Evolutionary conservation across 1,284 basidiomycete genomes (phyloP), one percentile per base, ranked within the genome.

Genomic region (Wolfiporia cocos): DNA sequence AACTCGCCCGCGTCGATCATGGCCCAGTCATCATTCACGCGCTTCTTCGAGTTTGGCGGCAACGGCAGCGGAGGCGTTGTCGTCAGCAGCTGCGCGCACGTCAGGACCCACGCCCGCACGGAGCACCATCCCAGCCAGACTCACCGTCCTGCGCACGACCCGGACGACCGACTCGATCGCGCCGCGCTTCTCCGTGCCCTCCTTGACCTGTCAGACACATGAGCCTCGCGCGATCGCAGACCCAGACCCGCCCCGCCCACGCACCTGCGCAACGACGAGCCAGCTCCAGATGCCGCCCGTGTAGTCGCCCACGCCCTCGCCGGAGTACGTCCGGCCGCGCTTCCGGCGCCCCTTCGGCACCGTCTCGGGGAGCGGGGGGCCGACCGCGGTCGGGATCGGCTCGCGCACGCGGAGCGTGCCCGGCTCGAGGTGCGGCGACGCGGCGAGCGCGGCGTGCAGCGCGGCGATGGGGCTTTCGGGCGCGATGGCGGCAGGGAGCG

Each of bases 1-100:
- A 86, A 86, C 32, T 77, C 70, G 26, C 86, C 86, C 7, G 74
- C 85, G 57, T 89, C 86, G 37, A 89, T 66, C 78, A 89, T 78
- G 2, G 80, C 81, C 86, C 86, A 89, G n/a, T 82, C 83, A 43
- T 80, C 77, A 48, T 74, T 70, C 38, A 69, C 67, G 18, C 72
- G 65, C 26, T 71, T 70, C 52, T 78, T 80, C 19, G 72, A 66
- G 48, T 84, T 84, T 11, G 73, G 72, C 2, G 81, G 76, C 12
- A 88, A 64, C 14, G 66, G 56, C 15, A 86, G 51, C 5, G 80
- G 78, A 1, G 82, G 79, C 7, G 71, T 54, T 39, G 65, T 60
- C 10, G 65, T 65, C 38, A 81, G 61, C 14, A 83, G 64, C 82
- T 82, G 20, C 15, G 18, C 17, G 34, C 34, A 35, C 28, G 17